Evolutionary conservation across 345 rosid genomes (phyloP).

Genomic region (Pseudoturritis turrita): DNA sequence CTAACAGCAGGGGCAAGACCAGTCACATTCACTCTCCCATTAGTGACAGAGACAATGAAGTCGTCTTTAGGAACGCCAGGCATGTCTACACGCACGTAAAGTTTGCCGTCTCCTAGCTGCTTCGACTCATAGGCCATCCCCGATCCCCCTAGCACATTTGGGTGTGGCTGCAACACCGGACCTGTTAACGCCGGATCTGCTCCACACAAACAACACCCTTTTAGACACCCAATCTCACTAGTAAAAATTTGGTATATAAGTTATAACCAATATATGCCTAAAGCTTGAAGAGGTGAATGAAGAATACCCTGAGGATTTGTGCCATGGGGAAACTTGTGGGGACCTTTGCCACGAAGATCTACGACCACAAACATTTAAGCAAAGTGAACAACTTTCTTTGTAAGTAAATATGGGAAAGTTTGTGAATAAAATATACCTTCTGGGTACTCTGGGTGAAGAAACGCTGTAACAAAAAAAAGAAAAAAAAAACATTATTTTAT

Average conservation of each 20-base stretch:
- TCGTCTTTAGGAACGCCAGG: conserved; percentile 19
- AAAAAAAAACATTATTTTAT: neutral
- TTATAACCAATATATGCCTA: no score
- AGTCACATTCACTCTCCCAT: conserved; percentile 1
- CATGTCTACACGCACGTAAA: conserved; percentile 25
- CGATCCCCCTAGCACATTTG: conserved; percentile 8
- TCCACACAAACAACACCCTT: neutral
- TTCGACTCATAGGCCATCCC: conserved; percentile 21
- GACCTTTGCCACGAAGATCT: neutral
- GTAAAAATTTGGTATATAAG: no score
- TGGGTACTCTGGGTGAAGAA: no score
- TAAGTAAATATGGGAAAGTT: no score
- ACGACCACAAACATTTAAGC: neutral
- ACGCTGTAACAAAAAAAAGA: no score
- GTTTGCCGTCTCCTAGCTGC: conserved; percentile 4
- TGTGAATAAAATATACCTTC: no score
- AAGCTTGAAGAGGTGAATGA: no score
- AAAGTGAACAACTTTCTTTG: neutral
- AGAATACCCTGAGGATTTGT: conserved; percentile 7
- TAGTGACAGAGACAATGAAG: neutral
- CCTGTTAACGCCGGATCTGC: conserved; percentile 10
- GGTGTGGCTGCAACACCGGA: neutral
- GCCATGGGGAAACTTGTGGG: neutral
- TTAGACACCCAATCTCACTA: no score
- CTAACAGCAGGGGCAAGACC: conserved; percentile 5